Evolutionary conservation across 371 early-diverging fungal species (phyloP).

Genomic region (Rhizopus sp.): DNA sequence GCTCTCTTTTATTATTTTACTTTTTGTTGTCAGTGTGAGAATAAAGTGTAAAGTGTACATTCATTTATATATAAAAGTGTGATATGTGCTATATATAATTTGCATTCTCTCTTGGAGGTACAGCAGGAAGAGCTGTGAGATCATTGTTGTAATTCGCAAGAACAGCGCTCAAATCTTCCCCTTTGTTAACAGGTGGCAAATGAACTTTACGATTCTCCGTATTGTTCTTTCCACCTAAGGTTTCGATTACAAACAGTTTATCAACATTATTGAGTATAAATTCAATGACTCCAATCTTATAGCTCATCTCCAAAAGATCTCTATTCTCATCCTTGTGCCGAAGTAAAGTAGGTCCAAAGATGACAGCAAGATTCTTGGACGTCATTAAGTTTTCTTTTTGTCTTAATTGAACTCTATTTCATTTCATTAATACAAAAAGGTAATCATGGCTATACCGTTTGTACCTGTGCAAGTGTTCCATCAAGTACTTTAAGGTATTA

Average conservation of each 20-base stretch:
- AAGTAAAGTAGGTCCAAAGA: constrained; percentile 93
- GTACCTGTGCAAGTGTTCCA: constrained; percentile 43
- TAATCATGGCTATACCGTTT: not conserved
- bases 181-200: constrained; percentile 26
- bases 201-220: constrained; percentile 15
- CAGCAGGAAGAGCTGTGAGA: constrained; percentile 29
- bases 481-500: constrained; percentile 44
- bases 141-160: constrained; percentile 12
- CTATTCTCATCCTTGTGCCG: constrained; percentile 62
- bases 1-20: no score
- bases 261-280: constrained; percentile 55
- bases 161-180: constrained; percentile 30
- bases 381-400: constrained; percentile 82
- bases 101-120: constrained; percentile 44
- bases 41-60: not conserved
- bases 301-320: constrained; percentile 80
- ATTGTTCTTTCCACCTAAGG: constrained; percentile 11
- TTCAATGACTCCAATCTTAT: constrained; percentile 75
- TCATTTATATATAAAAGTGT: constrained; percentile 2
- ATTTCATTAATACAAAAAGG: constrained; percentile 4
- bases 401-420: constrained; percentile 52
- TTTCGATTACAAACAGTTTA: constrained; percentile 31
- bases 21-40: no score
- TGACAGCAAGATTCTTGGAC: constrained; percentile 85
- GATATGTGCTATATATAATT: constrained; percentile 31